A percentile compares a stretch with the other conserved stretches of the same genome.
Conservation (phyloP, 2,329 filamentous ascomycete species). For the Cephalotrichum gorgonifer region DNA sequence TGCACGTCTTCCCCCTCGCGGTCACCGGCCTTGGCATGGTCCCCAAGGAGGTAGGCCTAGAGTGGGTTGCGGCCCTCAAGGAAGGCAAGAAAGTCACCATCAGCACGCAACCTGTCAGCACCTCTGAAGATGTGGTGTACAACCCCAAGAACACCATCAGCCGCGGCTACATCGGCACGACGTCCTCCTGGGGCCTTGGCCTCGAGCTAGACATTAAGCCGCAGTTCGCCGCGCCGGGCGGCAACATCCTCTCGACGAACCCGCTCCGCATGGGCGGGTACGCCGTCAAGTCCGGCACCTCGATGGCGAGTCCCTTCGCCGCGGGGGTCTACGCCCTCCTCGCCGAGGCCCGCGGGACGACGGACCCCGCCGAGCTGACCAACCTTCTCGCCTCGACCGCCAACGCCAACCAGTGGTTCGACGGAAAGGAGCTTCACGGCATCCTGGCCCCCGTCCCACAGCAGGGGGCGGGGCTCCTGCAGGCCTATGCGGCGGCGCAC, state of each 20-base stretch:
- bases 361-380: conserved; percentile 36
- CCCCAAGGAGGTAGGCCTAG: conserved; percentile 25
- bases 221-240: conserved; percentile 43
- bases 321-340: conserved; percentile 46
- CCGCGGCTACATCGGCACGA: conserved; percentile 31
- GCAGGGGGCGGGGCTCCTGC: conserved; percentile 49
- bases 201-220: conserved; percentile 49
- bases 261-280: conserved; percentile 36
- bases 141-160: conserved; percentile 1
- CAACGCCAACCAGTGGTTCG: conserved; percentile 37
- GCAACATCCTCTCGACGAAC: conserved; percentile 48
- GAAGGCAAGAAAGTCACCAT: conserved; percentile 32
- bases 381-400: conserved; percentile 38
- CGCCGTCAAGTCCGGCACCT: conserved; percentile 43
- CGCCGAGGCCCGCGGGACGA: conserved; percentile 36
- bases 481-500: conserved; percentile 48
- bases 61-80: conserved; percentile 31
- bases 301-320: conserved; percentile 48
- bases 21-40: conserved; percentile 28
- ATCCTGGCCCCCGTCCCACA: conserved; percentile 45
- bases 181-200: conserved; percentile 50
- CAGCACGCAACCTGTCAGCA: conserved; percentile 12
- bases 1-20: conserved; percentile 1
- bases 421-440: conserved; percentile 22
- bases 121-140: background rate